A percentile compares a stretch with the other conserved stretches of the same genome.
phyloP scores from a whole-genome alignment of 2,329 filamentous ascomycete genomes.

The Fragosphaeria purpurea region DNA sequence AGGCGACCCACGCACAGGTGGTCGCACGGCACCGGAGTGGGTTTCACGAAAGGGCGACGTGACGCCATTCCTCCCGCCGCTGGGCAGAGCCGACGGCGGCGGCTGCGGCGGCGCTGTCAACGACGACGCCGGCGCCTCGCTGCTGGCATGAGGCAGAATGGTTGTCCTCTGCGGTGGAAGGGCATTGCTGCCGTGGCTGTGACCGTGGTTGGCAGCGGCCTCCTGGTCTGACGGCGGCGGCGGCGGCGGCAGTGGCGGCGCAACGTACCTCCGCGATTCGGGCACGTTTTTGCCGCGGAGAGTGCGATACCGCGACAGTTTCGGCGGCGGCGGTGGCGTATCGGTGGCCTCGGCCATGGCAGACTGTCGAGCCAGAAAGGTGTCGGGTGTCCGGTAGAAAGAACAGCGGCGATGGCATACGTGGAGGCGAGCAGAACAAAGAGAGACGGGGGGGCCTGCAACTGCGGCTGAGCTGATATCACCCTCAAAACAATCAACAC shows the following conservation, averaged over 20 bases:
- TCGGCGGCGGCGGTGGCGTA: conserved; percentile 11
- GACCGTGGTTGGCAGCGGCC: not conserved
- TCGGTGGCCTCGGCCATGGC: conserved; percentile 13
- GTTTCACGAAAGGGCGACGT: no score
- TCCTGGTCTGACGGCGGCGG: not conserved
- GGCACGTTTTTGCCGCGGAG: conserved; percentile 22
- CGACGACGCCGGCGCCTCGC: no score
- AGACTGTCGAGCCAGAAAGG: conserved; percentile 44
- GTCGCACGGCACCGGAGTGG: no score
- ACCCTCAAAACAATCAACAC: no score
- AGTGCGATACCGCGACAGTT: conserved; percentile 25
- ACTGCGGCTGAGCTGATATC: not conserved
- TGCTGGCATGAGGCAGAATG: not conserved
- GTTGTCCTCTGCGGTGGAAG: conserved; percentile 6
- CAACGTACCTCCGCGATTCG: conserved; percentile 15
- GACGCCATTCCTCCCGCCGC: no score
- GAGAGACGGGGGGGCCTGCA: not conserved
- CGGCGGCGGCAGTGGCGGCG: not conserved
- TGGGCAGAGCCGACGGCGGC: no score
- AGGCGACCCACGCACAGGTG: no score
- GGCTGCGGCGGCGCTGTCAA: no score
- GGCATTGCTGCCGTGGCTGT: not conserved
- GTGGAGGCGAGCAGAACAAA: no score
- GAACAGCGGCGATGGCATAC: no score
- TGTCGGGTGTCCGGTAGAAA: conserved; percentile 21